Evolutionary conservation across 768 basidiomycete genomes (phyloP).

Genomic region (Lenzites betulinus): DNA sequence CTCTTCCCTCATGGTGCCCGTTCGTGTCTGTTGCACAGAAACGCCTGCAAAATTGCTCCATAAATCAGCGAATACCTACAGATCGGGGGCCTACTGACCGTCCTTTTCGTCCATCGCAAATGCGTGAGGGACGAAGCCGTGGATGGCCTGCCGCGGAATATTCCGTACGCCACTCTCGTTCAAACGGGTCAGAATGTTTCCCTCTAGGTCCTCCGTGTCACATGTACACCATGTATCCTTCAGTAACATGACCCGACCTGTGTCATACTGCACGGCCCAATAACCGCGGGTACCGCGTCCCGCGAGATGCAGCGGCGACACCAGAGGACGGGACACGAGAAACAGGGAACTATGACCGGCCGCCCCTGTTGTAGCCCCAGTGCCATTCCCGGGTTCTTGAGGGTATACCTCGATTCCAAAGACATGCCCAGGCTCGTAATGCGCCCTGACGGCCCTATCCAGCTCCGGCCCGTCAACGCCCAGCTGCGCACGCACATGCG

Average conservation of each 20-base stretch:
- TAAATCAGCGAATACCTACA: background rate
- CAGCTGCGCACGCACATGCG: background rate
- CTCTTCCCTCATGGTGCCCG: no score
- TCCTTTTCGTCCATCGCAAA: background rate
- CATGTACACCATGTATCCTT: constrained; percentile 9
- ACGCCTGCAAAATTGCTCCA: background rate
- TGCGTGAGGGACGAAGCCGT: background rate
- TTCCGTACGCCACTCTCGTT: background rate
- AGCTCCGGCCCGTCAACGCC: background rate
- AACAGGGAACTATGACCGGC: background rate
- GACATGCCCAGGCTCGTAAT: background rate
- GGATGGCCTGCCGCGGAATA: background rate
- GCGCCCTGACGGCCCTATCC: background rate
- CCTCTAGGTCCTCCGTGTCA: background rate
- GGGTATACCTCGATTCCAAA: background rate
- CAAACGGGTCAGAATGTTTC: background rate
- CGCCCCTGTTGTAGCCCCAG: background rate
- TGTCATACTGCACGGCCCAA: background rate
- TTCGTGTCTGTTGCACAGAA: background rate
- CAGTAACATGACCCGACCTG: background rate
- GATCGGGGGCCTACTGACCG: background rate
- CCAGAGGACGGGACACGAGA: background rate
- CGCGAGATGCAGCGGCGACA: background rate
- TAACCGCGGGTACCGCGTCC: constrained; percentile 9
- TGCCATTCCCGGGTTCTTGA: no score